These are phyloP conservation scores for Speleostelium caveatum DNA, from an alignment of 78 protist species.

Conservation along the genomic window DNA sequence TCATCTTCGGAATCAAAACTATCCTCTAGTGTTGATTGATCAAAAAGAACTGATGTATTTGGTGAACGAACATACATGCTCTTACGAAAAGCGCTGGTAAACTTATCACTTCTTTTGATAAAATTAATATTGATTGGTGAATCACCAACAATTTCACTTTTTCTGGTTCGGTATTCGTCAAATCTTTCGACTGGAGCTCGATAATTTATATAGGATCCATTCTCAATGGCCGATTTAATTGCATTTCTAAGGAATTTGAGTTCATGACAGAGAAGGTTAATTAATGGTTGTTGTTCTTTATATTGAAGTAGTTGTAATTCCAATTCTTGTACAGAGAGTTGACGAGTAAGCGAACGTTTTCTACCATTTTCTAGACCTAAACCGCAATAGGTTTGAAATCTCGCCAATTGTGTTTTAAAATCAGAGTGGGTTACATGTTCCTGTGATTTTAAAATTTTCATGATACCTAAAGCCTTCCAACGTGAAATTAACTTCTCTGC, in stretches of 20 bases:
- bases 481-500: constrained; percentile 39
- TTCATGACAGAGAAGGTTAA: constrained; percentile 33
- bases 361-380: constrained; percentile 15
- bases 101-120: constrained; percentile 49
- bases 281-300: constrained; percentile 73
- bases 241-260: constrained; percentile 76
- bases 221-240: constrained; percentile 73
- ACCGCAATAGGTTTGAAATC: constrained; percentile 61
- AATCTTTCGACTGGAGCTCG: constrained; percentile 64
- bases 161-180: constrained; percentile 27
- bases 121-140: constrained; percentile 38
- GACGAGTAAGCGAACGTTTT: constrained; percentile 19
- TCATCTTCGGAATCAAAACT: neutral
- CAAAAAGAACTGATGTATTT: constrained; percentile 41
- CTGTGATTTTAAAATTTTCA: constrained; percentile 47
- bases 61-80: constrained; percentile 67
- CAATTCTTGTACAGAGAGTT: constrained; percentile 46
- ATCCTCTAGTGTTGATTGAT: constrained; percentile 37
- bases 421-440: constrained; percentile 72
- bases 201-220: constrained; percentile 76
- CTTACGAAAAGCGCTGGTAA: constrained; percentile 66
- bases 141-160: constrained; percentile 47
- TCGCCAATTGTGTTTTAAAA: constrained; percentile 73
- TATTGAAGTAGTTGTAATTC: constrained; percentile 37
- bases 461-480: constrained; percentile 63